phyloP scores from a whole-genome alignment of 768 basidiomycete genomes.

The Thelephora ganbajun region DNA sequence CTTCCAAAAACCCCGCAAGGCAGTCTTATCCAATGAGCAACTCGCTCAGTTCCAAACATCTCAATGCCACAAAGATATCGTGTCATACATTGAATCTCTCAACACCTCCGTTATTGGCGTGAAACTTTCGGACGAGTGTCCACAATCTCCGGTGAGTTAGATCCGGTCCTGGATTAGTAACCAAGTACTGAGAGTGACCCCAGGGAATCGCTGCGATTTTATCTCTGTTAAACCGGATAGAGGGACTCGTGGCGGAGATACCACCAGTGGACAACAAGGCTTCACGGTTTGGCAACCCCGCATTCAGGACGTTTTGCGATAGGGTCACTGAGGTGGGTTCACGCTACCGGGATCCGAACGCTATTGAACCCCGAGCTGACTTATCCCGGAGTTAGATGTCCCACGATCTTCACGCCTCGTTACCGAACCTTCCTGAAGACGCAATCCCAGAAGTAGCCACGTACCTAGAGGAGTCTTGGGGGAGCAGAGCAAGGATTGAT shows the following conservation, averaged over 20 bases:
- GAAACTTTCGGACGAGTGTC: slow-evolving; percentile 56
- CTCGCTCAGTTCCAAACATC: slow-evolving; percentile 74
- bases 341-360: not conserved
- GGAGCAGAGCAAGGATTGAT: slow-evolving; percentile 82
- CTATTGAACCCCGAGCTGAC: not conserved
- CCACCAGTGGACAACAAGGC: slow-evolving; percentile 84
- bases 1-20: slow-evolving; percentile 48
- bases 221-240: slow-evolving; percentile 48
- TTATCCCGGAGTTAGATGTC: not conserved
- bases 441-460: slow-evolving; percentile 55
- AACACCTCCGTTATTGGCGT: slow-evolving; percentile 65
- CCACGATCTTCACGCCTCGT: slow-evolving; percentile 35
- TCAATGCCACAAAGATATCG: slow-evolving; percentile 48
- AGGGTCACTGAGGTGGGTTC: slow-evolving; percentile 47
- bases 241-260: slow-evolving; percentile 47
- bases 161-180: slow-evolving; percentile 1
- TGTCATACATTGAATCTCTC: slow-evolving; percentile 57
- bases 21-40: slow-evolving; percentile 64
- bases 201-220: slow-evolving; percentile 58
- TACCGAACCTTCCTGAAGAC: slow-evolving; percentile 44
- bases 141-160: slow-evolving; percentile 43
- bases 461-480: slow-evolving; percentile 86
- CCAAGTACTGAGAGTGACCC: not conserved
- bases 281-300: slow-evolving; percentile 95
- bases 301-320: slow-evolving; percentile 88